A percentile compares a stretch with the other conserved stretches of the same genome.
These are phyloP conservation scores for Pestalotiopsis sp. DNA, from an alignment of 2,329 filamentous ascomycete species.

Conservation along the genomic window DNA sequence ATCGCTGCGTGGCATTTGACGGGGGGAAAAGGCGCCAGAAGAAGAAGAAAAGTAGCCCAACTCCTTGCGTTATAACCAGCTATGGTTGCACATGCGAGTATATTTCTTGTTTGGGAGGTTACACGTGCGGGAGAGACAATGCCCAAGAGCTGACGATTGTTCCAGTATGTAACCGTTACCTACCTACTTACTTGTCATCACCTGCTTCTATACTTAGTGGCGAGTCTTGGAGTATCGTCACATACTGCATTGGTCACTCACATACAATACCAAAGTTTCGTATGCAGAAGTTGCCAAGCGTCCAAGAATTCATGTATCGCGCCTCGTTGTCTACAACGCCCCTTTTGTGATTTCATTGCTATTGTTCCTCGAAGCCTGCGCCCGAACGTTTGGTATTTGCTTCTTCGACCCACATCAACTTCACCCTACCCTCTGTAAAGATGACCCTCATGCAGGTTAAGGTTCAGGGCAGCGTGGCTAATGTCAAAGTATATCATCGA, in stretches of 20 bases:
- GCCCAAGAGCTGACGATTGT: background rate
- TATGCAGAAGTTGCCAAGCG: background rate
- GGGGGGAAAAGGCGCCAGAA: background rate
- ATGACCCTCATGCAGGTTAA: background rate
- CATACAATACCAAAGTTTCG: background rate
- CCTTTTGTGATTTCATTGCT: background rate
- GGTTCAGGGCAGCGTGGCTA: background rate
- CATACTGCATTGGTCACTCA: background rate
- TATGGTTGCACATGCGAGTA: constrained; percentile 1
- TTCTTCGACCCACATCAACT: background rate
- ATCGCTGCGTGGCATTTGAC: background rate
- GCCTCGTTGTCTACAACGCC: background rate
- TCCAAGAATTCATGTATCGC: too few relatives aligned
- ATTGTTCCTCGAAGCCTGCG: background rate
- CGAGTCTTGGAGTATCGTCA: background rate
- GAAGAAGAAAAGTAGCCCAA: too few relatives aligned
- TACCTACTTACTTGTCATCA: background rate
- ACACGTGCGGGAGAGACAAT: constrained; percentile 1
- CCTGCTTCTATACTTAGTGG: background rate
- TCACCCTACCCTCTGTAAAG: background rate
- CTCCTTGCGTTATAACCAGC: background rate
- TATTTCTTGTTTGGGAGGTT: constrained; percentile 11
- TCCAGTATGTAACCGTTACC: background rate
- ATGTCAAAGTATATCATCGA: background rate
- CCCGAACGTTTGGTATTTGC: background rate